These are phyloP conservation scores for Aspergillus campestris DNA, from an alignment of 495 filamentous ascomycete species.

Conservation along the genomic window DNA sequence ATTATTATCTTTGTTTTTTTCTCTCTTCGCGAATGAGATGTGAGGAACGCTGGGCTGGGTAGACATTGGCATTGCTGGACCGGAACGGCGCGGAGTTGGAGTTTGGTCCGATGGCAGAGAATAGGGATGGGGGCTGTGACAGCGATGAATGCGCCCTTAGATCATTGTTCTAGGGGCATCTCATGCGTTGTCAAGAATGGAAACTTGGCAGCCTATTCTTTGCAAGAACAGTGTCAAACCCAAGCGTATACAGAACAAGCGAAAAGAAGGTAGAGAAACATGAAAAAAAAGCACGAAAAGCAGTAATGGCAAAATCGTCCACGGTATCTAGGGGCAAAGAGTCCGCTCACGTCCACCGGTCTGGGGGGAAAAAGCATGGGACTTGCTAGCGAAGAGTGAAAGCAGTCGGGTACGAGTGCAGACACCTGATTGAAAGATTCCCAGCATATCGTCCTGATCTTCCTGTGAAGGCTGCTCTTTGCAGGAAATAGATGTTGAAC, in stretches of 20 bases:
- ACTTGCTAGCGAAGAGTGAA: slow-evolving; percentile 5
- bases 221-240: slow-evolving; percentile 7
- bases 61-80: background rate
- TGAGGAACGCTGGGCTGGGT: too few relatives aligned
- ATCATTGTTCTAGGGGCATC: background rate
- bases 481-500: background rate
- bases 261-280: slow-evolving; percentile 2
- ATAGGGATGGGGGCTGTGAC: too few relatives aligned
- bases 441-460: slow-evolving; percentile 4
- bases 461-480: background rate
- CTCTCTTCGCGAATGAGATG: too few relatives aligned
- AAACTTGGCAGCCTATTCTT: slow-evolving; percentile 3
- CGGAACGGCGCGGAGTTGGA: too few relatives aligned
- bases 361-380: slow-evolving; percentile 4
- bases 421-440: slow-evolving; percentile 9
- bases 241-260: background rate
- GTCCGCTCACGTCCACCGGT: slow-evolving; percentile 5
- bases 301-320: slow-evolving; percentile 2
- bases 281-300: background rate
- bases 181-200: background rate
- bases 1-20: background rate
- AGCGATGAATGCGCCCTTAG: too few relatives aligned
- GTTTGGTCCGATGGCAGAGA: too few relatives aligned
- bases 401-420: slow-evolving; percentile 2
- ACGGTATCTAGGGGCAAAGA: slow-evolving; percentile 8